Conservation (phyloP, 2,329 filamentous ascomycete genomes). For the Aspergillus spinulosporus region DNA sequence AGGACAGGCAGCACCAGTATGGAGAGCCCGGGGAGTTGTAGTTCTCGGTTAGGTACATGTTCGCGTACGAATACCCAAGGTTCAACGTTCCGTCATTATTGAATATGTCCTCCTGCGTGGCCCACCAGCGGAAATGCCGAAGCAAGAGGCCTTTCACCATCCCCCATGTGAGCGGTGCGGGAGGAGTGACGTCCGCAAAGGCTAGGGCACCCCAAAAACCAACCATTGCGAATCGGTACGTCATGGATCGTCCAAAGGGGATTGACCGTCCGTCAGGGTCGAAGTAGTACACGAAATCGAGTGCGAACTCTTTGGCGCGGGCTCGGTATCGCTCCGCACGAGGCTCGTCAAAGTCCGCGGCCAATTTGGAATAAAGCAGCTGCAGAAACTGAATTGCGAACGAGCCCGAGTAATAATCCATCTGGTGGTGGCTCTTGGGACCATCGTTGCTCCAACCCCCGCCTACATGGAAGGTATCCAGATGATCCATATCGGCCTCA, state of each 20-base stretch:
- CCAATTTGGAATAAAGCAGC: conserved; percentile 72
- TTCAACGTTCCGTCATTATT: conserved; percentile 72
- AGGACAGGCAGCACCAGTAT: conserved; percentile 79
- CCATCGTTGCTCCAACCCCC: conserved; percentile 82
- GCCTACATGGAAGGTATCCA: conserved; percentile 79
- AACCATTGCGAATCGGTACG: conserved; percentile 83
- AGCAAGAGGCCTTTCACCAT: conserved; percentile 75
- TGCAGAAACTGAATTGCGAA: conserved; percentile 82
- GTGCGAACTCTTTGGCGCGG: conserved; percentile 65
- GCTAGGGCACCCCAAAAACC: conserved; percentile 78
- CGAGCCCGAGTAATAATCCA: conserved; percentile 82
- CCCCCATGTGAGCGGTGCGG: conserved; percentile 71
- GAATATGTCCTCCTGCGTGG: conserved; percentile 72
- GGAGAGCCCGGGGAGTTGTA: conserved; percentile 74
- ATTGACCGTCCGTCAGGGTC: conserved; percentile 70
- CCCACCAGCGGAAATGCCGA: conserved; percentile 77
- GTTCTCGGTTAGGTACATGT: conserved; percentile 80
- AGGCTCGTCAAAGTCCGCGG: conserved; percentile 62
- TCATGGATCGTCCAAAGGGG: conserved; percentile 74
- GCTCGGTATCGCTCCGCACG: conserved; percentile 69
- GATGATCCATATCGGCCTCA: conserved; percentile 72
- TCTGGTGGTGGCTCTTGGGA: conserved; percentile 74
- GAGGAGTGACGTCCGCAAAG: conserved; percentile 72
- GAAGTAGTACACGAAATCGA: conserved; percentile 75
- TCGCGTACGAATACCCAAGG: conserved; percentile 75